Base-by-base conservation (phyloP, 768 basidiomycete genomes). In the Chalciporus pseudorubinellus region DNA sequence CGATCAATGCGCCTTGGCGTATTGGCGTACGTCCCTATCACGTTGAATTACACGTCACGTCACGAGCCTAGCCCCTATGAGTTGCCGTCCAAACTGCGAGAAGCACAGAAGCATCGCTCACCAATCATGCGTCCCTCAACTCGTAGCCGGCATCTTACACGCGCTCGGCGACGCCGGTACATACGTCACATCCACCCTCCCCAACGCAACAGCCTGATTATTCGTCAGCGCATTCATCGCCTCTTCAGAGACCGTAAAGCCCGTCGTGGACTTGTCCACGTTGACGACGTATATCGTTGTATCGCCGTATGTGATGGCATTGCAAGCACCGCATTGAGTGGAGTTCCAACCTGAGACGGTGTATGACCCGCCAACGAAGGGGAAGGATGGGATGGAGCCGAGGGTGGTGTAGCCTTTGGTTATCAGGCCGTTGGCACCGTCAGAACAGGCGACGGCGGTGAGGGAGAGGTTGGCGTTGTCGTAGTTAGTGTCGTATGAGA, bases 251-350 rank as follows among this genome's bases (percentile, higher is more conserved):
- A 57, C 22, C 6, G 75, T 77, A 60, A 78, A 79, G 3, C 76
- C 76, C 2, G 39, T 28, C 31, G 28, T 48, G 12, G 83, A 71
- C 50, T 67, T 65, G 55, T 88, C 86, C 36, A 87, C 73, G 2
- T 78, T 86, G 9, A 80, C 55, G 13, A 85, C 64, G 44, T 76
- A 74, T 62, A 85, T 69, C 44, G 65, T 78, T 39, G 50, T 74
- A 19, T 1, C 38, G 0, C 43, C 50, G 44, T 59, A 71, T 9
- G 61, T 65, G 33, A 72, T 54, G 3, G 55, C 49, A 40, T 72
- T 72, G 49, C 70, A 71, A 3, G 56, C 11, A 10, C 70, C 70
- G 24, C 70, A 72, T 14, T 50, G 36, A 0, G 66, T 1, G 1
- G 65, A 65, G 55, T 62, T 43, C 34, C 26, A 67, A 0, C 61